A percentile compares a stretch with the other conserved stretches of the same genome.
phyloP scores from a whole-genome alignment of 371 early-diverging fungal genomes.

The Mucor sp. region DNA sequence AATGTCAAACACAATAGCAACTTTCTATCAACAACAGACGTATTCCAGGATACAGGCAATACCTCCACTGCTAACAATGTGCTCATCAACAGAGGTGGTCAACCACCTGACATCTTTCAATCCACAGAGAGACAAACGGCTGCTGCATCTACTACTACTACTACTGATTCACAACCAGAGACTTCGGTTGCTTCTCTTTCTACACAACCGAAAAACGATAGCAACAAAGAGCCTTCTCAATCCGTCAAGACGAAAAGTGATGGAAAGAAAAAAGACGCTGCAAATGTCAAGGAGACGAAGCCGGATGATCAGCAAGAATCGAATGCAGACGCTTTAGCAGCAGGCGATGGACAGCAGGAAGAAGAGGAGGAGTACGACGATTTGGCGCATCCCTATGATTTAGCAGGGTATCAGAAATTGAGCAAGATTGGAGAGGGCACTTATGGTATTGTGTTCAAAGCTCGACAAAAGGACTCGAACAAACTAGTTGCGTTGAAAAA shows the following conservation, averaged over 20 bases:
- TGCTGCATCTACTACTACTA: too few relatives aligned
- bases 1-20: background rate
- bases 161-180: too few relatives aligned
- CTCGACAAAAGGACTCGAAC: constrained; percentile 73
- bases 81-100: too few relatives aligned
- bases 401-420: constrained; percentile 64
- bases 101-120: background rate
- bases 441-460: constrained; percentile 98
- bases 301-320: background rate
- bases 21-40: background rate
- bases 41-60: background rate
- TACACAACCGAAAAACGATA: too few relatives aligned
- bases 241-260: too few relatives aligned
- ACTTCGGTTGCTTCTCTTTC: too few relatives aligned
- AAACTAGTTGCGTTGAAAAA: constrained; percentile 93
- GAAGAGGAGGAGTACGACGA: constrained; percentile 11
- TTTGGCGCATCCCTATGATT: constrained; percentile 5
- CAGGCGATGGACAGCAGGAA: background rate
- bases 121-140: background rate
- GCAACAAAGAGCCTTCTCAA: too few relatives aligned
- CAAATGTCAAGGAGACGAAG: background rate
- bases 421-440: constrained; percentile 98
- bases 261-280: background rate
- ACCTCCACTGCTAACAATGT: too few relatives aligned
- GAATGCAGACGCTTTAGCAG: background rate